phyloP scores from a whole-genome alignment of 257 asterid genomes.

The Catharanthus roseus region DNA sequence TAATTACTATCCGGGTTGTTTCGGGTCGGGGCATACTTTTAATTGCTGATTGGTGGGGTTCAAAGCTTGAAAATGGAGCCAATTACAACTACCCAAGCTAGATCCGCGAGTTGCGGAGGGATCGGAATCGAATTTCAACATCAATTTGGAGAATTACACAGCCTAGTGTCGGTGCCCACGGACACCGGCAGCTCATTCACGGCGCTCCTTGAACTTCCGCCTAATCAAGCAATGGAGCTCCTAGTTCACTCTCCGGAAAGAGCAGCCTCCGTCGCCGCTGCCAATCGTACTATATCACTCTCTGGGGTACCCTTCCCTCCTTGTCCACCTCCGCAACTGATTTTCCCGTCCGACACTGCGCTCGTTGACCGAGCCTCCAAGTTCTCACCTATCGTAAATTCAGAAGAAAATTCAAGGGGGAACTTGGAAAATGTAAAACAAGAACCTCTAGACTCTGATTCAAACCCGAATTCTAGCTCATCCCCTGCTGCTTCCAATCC shows the following conservation, averaged over 20 bases:
- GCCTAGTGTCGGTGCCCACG: constrained; percentile 31
- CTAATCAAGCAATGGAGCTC: constrained; percentile 88
- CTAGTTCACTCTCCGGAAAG: constrained; percentile 40
- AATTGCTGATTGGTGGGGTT: not conserved
- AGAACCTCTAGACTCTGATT: constrained; percentile 66
- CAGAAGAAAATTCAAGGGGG: constrained; percentile 33
- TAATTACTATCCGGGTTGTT: not conserved
- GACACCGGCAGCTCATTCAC: constrained; percentile 65
- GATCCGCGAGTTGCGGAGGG: constrained; percentile 47
- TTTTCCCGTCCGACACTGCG: constrained; percentile 54
- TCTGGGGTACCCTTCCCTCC: not conserved
- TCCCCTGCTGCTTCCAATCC: constrained; percentile 53
- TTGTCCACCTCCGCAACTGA: constrained; percentile 42
- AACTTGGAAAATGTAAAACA: constrained; percentile 49
- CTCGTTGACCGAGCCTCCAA: constrained; percentile 66
- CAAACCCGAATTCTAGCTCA: constrained; percentile 37
- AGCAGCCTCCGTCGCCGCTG: constrained; percentile 17
- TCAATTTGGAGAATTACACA: constrained; percentile 33
- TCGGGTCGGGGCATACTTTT: not conserved
- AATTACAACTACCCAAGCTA: constrained; percentile 29
- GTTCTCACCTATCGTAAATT: constrained; percentile 53
- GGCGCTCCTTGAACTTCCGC: constrained; percentile 82
- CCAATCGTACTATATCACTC: constrained; percentile 29
- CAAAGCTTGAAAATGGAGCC: constrained; percentile 25
- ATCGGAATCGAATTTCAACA: constrained; percentile 20